These are phyloP conservation scores for Bonia amplexicaulis DNA, from an alignment of 176 grass and related monocot genomes.

Conservation along the genomic window DNA sequence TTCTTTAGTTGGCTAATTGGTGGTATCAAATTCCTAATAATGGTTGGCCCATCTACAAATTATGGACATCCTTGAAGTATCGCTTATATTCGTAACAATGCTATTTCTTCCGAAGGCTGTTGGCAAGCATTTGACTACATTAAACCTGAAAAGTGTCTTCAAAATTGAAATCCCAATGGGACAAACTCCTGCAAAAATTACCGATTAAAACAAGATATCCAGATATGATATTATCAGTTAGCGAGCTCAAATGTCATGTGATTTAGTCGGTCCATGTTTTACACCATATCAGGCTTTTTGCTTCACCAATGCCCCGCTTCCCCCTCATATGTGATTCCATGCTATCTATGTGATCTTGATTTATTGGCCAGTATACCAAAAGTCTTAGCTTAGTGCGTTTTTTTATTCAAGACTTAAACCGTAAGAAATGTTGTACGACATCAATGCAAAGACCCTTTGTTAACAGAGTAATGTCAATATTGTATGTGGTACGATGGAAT, in stretches of 20 bases:
- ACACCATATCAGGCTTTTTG: neutral
- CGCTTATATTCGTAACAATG: neutral
- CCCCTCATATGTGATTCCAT: neutral
- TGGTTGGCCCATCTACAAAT: neutral
- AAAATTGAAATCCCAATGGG: neutral
- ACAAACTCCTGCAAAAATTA: neutral
- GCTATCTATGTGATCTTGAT: neutral
- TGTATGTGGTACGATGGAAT: slow-evolving; percentile 17
- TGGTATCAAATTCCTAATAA: neutral
- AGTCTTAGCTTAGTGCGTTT: neutral
- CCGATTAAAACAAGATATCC: neutral
- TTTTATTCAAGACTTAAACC: neutral
- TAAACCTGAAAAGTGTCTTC: neutral
- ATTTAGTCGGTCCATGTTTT: neutral
- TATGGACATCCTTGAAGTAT: slow-evolving; percentile 8
- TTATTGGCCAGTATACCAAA: neutral
- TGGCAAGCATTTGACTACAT: neutral
- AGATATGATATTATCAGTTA: neutral
- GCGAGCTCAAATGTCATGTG: neutral
- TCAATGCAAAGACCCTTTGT: neutral
- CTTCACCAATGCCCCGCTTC: neutral
- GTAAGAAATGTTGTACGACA: slow-evolving; percentile 2
- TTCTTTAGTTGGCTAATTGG: neutral
- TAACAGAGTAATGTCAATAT: neutral
- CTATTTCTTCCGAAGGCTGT: neutral